Percentiles rank a stretch among this genome's conserved stretches.
Evolutionary conservation across 495 filamentous ascomycete species (phyloP).

Genomic region (Penicillium cosmopolitanum): DNA sequence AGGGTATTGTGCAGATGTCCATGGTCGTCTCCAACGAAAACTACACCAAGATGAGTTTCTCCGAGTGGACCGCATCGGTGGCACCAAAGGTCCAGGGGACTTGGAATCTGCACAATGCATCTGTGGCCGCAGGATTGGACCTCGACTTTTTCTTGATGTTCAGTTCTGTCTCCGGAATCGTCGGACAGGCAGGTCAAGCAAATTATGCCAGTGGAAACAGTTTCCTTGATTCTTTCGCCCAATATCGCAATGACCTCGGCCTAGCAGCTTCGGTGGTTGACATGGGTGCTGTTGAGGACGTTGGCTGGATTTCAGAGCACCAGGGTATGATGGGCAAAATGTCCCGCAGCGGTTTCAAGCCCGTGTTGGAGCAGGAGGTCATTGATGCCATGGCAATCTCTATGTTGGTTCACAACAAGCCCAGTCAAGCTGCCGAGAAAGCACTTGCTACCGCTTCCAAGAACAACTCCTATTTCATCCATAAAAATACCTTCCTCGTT

Average conservation of each 20-base stretch:
- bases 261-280: slow-evolving; percentile 33
- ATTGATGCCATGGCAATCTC: too few species aligned
- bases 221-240: slow-evolving; percentile 41
- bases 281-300: slow-evolving; percentile 37
- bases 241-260: slow-evolving; percentile 29
- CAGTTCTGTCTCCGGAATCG: slow-evolving; percentile 38
- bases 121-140: slow-evolving; percentile 17
- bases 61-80: slow-evolving; percentile 39
- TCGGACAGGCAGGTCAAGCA: slow-evolving; percentile 28
- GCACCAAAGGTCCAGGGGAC: slow-evolving; percentile 51
- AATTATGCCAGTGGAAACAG: slow-evolving; percentile 45
- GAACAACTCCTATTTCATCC: too few species aligned
- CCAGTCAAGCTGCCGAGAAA: too few species aligned
- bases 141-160: slow-evolving; percentile 57
- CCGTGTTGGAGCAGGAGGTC: too few species aligned
- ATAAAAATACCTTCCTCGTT: too few species aligned
- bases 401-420: too few species aligned
- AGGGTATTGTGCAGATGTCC: slow-evolving; percentile 40
- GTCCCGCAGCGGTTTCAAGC: too few species aligned
- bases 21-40: slow-evolving; percentile 39
- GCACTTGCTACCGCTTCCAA: too few species aligned
- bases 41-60: slow-evolving; percentile 43
- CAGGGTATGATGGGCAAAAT: too few species aligned
- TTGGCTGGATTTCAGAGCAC: slow-evolving; percentile 39
- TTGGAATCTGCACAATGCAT: slow-evolving; percentile 59